phyloP scores from a whole-genome alignment of 495 filamentous ascomycete genomes.

The Sabuloglossum arenarium region DNA sequence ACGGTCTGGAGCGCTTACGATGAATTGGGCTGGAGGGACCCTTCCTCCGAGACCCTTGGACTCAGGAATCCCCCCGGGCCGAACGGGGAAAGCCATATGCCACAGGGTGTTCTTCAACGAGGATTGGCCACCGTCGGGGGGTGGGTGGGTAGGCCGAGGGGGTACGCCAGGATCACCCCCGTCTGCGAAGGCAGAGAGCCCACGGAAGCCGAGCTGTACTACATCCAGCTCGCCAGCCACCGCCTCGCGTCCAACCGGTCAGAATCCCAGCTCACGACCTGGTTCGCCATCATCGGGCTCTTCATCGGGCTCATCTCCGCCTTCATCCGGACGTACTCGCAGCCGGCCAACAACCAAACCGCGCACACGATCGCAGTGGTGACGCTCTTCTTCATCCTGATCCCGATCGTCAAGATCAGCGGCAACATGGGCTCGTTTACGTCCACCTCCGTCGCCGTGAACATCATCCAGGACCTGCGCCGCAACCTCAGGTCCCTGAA shows the following conservation, averaged over 20 bases:
- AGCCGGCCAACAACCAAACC: conserved; percentile 8
- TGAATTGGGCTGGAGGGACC: conserved; percentile 4
- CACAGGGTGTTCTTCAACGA: too few relatives aligned
- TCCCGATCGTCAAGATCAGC: conserved; percentile 11
- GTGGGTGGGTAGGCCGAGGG: too few relatives aligned
- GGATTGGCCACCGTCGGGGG: too few relatives aligned
- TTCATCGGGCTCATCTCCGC: conserved; percentile 7
- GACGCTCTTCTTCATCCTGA: conserved; percentile 7
- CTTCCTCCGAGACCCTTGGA: neutral
- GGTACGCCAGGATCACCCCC: too few relatives aligned
- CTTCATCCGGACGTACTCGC: conserved; percentile 8
- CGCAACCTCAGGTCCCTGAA: neutral
- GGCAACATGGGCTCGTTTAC: conserved; percentile 9
- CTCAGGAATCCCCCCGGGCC: too few relatives aligned
- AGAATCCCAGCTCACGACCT: conserved; percentile 6
- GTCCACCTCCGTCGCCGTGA: conserved; percentile 6
- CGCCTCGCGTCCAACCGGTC: conserved; percentile 7
- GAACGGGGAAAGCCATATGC: too few relatives aligned
- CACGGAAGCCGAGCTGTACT: neutral
- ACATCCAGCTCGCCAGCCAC: conserved; percentile 9
- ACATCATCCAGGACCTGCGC: conserved; percentile 8
- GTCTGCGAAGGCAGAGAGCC: neutral
- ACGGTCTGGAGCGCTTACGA: neutral
- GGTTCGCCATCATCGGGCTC: conserved; percentile 8
- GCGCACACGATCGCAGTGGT: conserved; percentile 12